Base-by-base conservation (phyloP, 2,329 filamentous ascomycete genomes). In the Cryphonectria naterciae region DNA sequence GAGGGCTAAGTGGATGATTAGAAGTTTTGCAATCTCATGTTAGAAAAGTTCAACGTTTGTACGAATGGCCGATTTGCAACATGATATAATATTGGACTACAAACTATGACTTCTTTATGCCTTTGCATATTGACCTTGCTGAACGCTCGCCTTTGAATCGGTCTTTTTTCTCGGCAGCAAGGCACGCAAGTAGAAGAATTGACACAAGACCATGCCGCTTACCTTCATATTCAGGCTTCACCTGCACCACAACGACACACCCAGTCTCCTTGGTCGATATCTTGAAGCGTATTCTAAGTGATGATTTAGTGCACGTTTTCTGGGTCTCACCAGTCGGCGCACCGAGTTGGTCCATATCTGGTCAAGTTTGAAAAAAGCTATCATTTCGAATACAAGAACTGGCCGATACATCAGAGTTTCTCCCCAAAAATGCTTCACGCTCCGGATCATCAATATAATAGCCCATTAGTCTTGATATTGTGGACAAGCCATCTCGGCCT, bases 201-300 rank as follows among this genome's bases (percentile, higher is more conserved):
- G 4, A 32, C 0, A 15, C 7, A 39, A 19, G 7, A n/a, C 32
- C 3, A 8, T 17, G 11, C 35, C 11, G 41, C 61, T n/a, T 4
- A 46, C 61, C 61, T 64, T 46, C 61, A 63, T 46, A 64, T 13
- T 64, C n/a, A 17, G 61, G 39, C n/a, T 46, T 13, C 6, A 64
- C 15, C 1, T 64, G 61, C 11, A 46, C 61, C 2, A 41, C n/a
- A 39, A 64, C 61, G 6, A 46, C 61, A 25, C 37, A n/a, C 8
- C 22, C 61, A 11, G 46, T 28, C 39, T 41, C n/a, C 13, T 64
- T 46, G 15, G 11, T 46, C 11, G 61, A 64, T 39, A 46, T 64
- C 6, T 5, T 64, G 39, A n/a, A n/a, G 39, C 37, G 35, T n/a
- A 10, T 32, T 32, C 32, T 32, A 32, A 32, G 46, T n/a, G n/a